Evolutionary conservation across 495 filamentous ascomycete species (phyloP).

Genomic region (Lasiosphaeriaceae sp.): DNA sequence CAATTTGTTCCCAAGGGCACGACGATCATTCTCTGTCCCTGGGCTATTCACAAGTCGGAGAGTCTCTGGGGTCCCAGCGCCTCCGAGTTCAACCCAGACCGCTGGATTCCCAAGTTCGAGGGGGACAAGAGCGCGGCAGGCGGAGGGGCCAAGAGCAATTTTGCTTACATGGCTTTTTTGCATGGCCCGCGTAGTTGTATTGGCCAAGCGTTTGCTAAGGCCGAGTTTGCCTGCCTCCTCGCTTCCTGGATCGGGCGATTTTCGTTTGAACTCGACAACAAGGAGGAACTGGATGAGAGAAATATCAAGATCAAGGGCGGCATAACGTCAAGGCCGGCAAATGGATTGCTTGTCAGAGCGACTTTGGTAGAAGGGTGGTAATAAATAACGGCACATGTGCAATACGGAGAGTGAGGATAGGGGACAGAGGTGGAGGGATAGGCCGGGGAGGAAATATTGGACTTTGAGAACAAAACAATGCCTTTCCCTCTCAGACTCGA

Average conservation of each 20-base stretch:
- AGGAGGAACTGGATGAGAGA: slow-evolving; percentile 48
- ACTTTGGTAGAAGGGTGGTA: slow-evolving; percentile 63
- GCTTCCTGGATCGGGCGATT: slow-evolving; percentile 72
- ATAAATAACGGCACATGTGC: too few species aligned
- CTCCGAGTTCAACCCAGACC: slow-evolving; percentile 54
- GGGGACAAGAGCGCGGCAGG: slow-evolving; percentile 34
- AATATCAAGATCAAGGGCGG: slow-evolving; percentile 56
- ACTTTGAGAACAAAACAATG: too few species aligned
- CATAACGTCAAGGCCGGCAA: slow-evolving; percentile 59
- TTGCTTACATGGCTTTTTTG: slow-evolving; percentile 57
- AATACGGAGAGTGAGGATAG: too few species aligned
- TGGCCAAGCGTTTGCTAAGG: slow-evolving; percentile 69
- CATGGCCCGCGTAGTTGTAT: slow-evolving; percentile 61
- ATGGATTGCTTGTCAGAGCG: slow-evolving; percentile 61
- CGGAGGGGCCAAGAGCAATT: slow-evolving; percentile 54
- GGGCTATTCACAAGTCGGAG: slow-evolving; percentile 55
- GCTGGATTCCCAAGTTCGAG: slow-evolving; percentile 49
- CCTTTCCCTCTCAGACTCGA: too few species aligned
- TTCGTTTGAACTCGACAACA: slow-evolving; percentile 59
- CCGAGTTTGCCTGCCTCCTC: slow-evolving; percentile 78
- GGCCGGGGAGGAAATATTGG: too few species aligned
- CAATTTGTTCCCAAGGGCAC: slow-evolving; percentile 53
- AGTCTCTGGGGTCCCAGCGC: slow-evolving; percentile 58
- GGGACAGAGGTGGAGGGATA: too few species aligned
- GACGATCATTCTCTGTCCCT: slow-evolving; percentile 52